Conservation (phyloP, 2,329 filamentous ascomycete species). For the Fusarium veterinarium region DNA sequence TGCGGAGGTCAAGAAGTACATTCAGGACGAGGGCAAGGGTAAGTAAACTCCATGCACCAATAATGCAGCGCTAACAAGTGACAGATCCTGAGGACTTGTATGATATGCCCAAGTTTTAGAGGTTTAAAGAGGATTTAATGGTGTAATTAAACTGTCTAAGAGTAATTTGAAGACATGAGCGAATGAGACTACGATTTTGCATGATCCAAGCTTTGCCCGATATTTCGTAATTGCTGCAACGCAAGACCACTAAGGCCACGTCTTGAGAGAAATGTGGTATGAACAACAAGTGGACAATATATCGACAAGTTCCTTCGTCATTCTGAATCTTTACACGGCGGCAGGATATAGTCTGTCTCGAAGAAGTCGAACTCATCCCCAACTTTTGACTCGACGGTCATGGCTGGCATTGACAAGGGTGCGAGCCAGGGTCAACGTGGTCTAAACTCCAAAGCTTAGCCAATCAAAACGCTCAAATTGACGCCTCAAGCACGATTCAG, state of each 20-base stretch:
- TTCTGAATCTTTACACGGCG: background rate
- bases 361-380: background rate
- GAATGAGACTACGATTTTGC: background rate
- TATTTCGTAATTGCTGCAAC: background rate
- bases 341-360: background rate
- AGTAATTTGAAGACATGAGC: background rate
- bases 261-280: background rate
- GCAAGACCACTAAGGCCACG: background rate
- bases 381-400: background rate
- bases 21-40: constrained; percentile 64
- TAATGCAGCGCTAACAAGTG: background rate
- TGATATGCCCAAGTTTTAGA: constrained; percentile 36
- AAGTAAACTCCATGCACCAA: background rate
- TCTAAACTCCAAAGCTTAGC: background rate
- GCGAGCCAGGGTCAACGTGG: background rate
- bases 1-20: constrained; percentile 63
- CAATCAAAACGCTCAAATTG: background rate
- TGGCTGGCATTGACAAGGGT: background rate
- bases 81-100: constrained; percentile 39
- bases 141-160: too few relatives aligned
- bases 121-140: background rate
- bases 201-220: background rate
- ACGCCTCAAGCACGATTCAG: background rate
- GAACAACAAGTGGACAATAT: background rate
- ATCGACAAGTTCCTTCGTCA: background rate